Percentiles rank a stretch among this genome's conserved stretches.
Evolutionary conservation across 352 stramenopile genomes (phyloP).

Genomic region (Phytopythium boreale): DNA sequence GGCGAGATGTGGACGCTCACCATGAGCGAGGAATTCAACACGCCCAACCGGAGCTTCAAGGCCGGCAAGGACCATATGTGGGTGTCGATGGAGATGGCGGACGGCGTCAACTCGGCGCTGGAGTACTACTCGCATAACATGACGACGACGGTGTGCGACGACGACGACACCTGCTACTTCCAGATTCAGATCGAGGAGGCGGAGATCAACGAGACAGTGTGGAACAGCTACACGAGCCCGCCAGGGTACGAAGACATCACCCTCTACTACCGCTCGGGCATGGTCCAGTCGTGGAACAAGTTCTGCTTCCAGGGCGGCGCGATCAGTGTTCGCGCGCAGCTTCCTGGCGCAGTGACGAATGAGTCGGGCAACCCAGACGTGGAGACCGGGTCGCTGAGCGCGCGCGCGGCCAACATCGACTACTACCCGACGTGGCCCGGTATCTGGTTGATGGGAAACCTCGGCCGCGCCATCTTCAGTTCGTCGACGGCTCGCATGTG

Average conservation of each 20-base stretch:
- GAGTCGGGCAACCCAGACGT: constrained; percentile 34
- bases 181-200: constrained; percentile 39
- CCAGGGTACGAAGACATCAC: constrained; percentile 32
- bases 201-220: constrained; percentile 29
- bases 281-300: constrained; percentile 75
- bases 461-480: constrained; percentile 90
- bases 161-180: constrained; percentile 39
- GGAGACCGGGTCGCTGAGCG: constrained; percentile 20
- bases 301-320: constrained; percentile 44
- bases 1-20: constrained; percentile 57
- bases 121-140: constrained; percentile 66
- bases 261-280: constrained; percentile 41
- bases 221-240: constrained; percentile 42
- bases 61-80: constrained; percentile 92
- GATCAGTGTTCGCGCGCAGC: constrained; percentile 77
- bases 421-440: constrained; percentile 84
- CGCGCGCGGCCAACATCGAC: constrained; percentile 13
- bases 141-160: constrained; percentile 41
- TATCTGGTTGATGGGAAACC: constrained; percentile 94
- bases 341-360: constrained; percentile 72
- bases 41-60: constrained; percentile 70
- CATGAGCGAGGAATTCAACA: constrained; percentile 49
- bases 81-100: constrained; percentile 77
- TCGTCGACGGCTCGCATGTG: constrained; percentile 87
- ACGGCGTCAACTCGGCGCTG: constrained; percentile 67